Conservation (phyloP, 352 stramenopile genomes). For the Aphanomyces cochlioides region DNA sequence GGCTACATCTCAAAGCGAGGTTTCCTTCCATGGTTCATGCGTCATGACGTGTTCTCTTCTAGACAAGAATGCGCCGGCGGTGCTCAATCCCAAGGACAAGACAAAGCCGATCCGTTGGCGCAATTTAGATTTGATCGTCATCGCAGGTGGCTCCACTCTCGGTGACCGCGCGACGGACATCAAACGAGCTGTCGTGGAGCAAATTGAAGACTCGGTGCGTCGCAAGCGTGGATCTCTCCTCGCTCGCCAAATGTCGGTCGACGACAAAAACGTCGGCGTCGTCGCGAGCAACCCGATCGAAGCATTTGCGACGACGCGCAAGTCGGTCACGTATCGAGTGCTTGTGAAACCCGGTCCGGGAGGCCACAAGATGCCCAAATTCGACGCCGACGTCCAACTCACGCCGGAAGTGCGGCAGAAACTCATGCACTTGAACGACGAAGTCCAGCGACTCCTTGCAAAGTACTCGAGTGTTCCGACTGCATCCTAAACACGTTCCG, state of each 20-base stretch:
- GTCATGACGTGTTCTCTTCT: neutral
- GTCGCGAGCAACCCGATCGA: slow-evolving; percentile 4
- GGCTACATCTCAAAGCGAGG: slow-evolving; percentile 59
- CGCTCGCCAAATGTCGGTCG: too few species aligned
- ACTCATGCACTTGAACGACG: neutral
- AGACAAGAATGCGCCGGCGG: slow-evolving; percentile 32
- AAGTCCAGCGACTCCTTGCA: slow-evolving; percentile 13
- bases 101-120: slow-evolving; percentile 41
- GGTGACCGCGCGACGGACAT: neutral
- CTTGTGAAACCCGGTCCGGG: neutral
- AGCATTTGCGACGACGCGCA: neutral
- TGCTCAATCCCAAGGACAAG: slow-evolving; percentile 76
- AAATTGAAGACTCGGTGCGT: neutral
- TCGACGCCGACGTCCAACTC: slow-evolving; percentile 13
- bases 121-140: slow-evolving; percentile 59
- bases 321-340: neutral
- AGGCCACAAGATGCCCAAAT: neutral
- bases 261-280: neutral
- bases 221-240: neutral
- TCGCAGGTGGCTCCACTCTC: slow-evolving; percentile 26
- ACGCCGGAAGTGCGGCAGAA: slow-evolving; percentile 4
- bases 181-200: slow-evolving; percentile 7
- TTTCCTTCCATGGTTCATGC: neutral
- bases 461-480: neutral
- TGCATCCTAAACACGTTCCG: too few species aligned